Base-by-base conservation (phyloP, 2,329 filamentous ascomycete species). In the Botrytis elliptica region DNA sequence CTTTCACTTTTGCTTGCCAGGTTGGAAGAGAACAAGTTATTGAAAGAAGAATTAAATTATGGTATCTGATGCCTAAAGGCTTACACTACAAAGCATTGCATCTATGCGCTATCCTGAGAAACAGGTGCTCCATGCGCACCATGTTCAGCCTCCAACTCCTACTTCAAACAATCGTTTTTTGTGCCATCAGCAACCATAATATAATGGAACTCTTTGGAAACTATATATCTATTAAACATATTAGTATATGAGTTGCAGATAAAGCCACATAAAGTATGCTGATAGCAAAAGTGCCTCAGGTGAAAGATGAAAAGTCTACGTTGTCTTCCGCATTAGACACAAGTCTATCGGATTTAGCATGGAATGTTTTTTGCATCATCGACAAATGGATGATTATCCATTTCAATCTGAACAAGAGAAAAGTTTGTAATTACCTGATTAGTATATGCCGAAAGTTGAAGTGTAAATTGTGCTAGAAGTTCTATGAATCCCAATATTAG, bases 251-350 rank as follows among this genome's bases (percentile, higher is more conserved):
- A 22, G 5, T 42, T 69, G 38, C 52, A 46, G 20, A n/a, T 29
- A 10, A 25, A 76, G 44, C 65, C 62, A 62, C 44, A 74, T 33
- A 46, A 72, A 64, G 73, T 44, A 70, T 63, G 25, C 38, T 38
- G 22, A 44, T 62, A 36, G 16, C 20, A 46, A 46, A 20, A 60
- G 57, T 49, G 84, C 83, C 84, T 93, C 91, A 93, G 90, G 87
- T 87, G 91, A 93, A 93, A 93, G 91, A 93, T 93, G 91, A 93
- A 93, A 93, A 93, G 90, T 88, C 89, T 88, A 87, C 85, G 81
- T 79, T 86, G 88, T 85, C 84, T 84, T 92, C 89, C 88, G 92
- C 88, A 90, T 88, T 81, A 79, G 79, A 77, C 79, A 79, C 77
- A 73, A 79, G 78, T 76, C 84, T 89, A 40, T 93, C 90, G 86